These are phyloP conservation scores for Chlorella sp. DNA, from an alignment of 139 green algal genomes.

Conservation along the genomic window DNA sequence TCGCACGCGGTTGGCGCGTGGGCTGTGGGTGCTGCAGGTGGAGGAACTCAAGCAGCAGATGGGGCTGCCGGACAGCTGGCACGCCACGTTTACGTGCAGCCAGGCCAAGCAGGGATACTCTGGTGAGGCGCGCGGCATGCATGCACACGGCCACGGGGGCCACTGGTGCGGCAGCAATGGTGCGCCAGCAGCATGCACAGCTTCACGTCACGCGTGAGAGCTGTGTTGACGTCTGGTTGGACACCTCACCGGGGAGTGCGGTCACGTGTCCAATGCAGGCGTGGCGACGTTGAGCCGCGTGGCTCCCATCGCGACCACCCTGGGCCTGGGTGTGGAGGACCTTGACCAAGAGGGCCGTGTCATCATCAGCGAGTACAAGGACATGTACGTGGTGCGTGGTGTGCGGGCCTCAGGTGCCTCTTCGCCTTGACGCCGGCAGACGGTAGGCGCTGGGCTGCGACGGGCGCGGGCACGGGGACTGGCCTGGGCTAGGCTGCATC, in stretches of 20 bases:
- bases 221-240: slow-evolving; percentile 38
- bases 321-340: slow-evolving; percentile 18
- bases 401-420: not conserved
- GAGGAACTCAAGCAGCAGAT: not conserved
- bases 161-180: not conserved
- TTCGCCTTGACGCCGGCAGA: no score
- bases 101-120: no score
- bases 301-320: slow-evolving; percentile 8
- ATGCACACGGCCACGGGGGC: no score
- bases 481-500: not conserved
- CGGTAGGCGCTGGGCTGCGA: no score
- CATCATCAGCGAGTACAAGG: slow-evolving; percentile 40
- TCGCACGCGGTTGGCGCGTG: not conserved
- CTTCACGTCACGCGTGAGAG: slow-evolving; percentile 6
- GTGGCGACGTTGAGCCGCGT: slow-evolving; percentile 46
- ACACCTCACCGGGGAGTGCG: slow-evolving; percentile 44
- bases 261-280: slow-evolving; percentile 71
- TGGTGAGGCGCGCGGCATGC: not conserved
- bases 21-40: not conserved
- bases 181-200: not conserved
- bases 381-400: slow-evolving; percentile 26
- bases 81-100: not conserved
- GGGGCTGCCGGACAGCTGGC: not conserved
- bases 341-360: slow-evolving; percentile 42
- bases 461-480: no score